Base-by-base conservation (phyloP, 441 rosid genomes). In the Mallotus japonicus region DNA sequence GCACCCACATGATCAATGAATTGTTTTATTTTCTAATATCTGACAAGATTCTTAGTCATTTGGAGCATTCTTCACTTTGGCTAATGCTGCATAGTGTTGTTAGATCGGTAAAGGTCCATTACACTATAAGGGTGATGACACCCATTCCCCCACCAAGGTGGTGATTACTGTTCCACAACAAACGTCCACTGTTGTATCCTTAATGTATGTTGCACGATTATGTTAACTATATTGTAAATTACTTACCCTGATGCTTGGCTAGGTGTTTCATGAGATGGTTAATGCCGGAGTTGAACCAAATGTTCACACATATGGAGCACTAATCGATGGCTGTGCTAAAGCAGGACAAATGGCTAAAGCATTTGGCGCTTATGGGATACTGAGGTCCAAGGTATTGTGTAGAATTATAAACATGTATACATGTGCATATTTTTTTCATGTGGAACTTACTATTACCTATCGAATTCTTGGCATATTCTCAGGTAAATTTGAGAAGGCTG, bases 261-360 rank as follows among this genome's bases (percentile, higher is more conserved):
- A 94, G 98, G 96, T 92, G 62, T 94, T 94, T 79, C 97, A 94
- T 77, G 81, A 90, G 83, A 94, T 94, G 99, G 85, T 87, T 66
- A 94, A 87, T 89, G 83, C 93, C 76, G 97, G 95, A 74, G 86
- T 94, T 71, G 90, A 92, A 74, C 97, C 99, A 70, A 92, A 94
- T 83, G 86, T 88, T 77, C 91, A 88, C 75, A 94, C 99, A 8
- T 94, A 86, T 76, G 97, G 99, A 75, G 91, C 99, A 60, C 92
- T 94, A 73, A 94, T 94, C 73, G 99, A 90, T 90, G 99, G 99
- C 63, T 94, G 99, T 85, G 99, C 89, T 47, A 89, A 85, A 87
- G 97, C 91, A 62, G 97, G 99, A 72, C 97, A 94, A 86, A 87
- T 94, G 68, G 95, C 97, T 49, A 94, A 94, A 85, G 97, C 99